Base-by-base conservation (phyloP, 2,329 filamentous ascomycete species). In the Herpotrichia juniperi region DNA sequence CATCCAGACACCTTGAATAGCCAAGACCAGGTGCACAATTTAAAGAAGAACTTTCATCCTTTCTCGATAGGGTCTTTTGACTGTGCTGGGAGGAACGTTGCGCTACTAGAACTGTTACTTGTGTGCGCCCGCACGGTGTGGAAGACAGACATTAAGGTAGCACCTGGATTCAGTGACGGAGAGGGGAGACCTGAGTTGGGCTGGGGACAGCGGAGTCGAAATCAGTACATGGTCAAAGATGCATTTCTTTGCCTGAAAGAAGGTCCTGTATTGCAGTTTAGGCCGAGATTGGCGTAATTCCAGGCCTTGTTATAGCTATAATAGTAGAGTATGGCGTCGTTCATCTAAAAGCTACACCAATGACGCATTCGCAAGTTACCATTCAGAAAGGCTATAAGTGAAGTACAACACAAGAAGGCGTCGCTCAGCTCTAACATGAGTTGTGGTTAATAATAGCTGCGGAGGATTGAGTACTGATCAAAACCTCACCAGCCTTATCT, bases 251-350 rank as follows among this genome's bases (percentile, higher is more conserved):
- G 50, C 10, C 47, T 57, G 10, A 60, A 59, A 26, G 50, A 67
- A 44, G 64, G 67, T 12, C 67, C 67, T 4, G 52, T 63, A 30
- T 32, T 64, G 10, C 48, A 67, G 44, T 55, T 68, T 53, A 32
- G n/a, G n/a, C n/a, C n/a, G n/a, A n/a, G n/a, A n/a, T n/a, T n/a
- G n/a, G n/a, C n/a, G n/a, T n/a, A n/a, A n/a, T n/a, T n/a, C n/a
- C n/a, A n/a, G n/a, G n/a, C n/a, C n/a, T n/a, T n/a, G n/a, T n/a
- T n/a, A n/a, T n/a, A n/a, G n/a, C n/a, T n/a, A n/a, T n/a, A n/a
- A n/a, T n/a, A n/a, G n/a, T n/a, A n/a, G n/a, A n/a, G n/a, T n/a
- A n/a, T n/a, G n/a, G n/a, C n/a, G n/a, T n/a, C n/a, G n/a, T n/a
- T n/a, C n/a, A n/a, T n/a, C n/a, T n/a, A n/a, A n/a, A n/a, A n/a